Conservation (phyloP, 179 eudicot genomes). For the Actinidia arguta region DNA sequence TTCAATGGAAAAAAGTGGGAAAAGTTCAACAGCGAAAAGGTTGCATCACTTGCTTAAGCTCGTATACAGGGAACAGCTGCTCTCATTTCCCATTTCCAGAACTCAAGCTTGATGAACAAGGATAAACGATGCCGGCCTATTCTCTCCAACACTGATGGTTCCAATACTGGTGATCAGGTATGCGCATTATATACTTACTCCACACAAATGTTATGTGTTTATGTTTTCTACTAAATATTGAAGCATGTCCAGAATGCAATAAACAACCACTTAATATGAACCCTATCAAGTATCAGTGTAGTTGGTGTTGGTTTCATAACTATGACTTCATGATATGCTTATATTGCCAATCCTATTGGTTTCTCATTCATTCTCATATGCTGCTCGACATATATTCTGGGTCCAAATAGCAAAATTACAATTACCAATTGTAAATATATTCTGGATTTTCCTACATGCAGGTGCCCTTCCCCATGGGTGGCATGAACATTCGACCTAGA, state of each 20-base stretch:
- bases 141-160: constrained; percentile 81
- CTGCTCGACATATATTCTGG: not conserved
- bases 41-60: constrained; percentile 88
- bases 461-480: constrained; percentile 87
- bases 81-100: constrained; percentile 90
- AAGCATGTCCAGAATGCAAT: too few relatives aligned
- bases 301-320: not conserved
- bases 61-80: constrained; percentile 92
- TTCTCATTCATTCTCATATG: not conserved
- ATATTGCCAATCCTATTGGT: not conserved
- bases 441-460: constrained; percentile 25
- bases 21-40: constrained; percentile 97
- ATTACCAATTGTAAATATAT: not conserved
- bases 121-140: constrained; percentile 94
- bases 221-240: not conserved
- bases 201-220: not conserved
- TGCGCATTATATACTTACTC: not conserved
- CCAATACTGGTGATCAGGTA: constrained; percentile 90
- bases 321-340: not conserved
- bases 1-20: constrained; percentile 96
- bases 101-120: constrained; percentile 98
- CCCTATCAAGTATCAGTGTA: not conserved
- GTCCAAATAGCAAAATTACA: not conserved
- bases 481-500: constrained; percentile 52
- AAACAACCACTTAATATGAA: constrained; percentile 1